Evolutionary conservation across 78 protist species (phyloP).

Genomic region (Tieghemostelium lacteum): DNA sequence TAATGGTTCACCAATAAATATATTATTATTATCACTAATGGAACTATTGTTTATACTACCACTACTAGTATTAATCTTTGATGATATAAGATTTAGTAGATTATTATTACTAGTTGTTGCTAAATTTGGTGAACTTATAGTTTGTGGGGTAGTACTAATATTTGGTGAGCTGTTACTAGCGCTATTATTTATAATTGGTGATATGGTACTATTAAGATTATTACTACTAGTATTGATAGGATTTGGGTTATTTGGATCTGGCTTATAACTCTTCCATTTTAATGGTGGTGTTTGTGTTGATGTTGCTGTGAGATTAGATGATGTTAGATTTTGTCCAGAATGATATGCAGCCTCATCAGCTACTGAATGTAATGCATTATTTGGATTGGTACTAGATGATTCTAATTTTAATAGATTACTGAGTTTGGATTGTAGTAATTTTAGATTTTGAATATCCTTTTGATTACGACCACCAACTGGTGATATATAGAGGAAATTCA

Average conservation of each 20-base stretch:
- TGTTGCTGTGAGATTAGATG: not conserved
- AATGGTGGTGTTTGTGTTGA: not conserved
- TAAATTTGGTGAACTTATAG: not conserved
- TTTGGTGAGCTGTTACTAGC: not conserved
- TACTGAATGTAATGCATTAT: too few species aligned
- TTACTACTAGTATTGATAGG: not conserved
- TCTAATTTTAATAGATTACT: conserved; percentile 20
- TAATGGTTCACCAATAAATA: conserved; percentile 16
- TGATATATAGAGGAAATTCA: not conserved
- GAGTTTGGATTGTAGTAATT: conserved; percentile 34
- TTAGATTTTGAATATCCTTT: conserved; percentile 19
- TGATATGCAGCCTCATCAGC: not conserved
- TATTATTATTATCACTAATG: too few species aligned
- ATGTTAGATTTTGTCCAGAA: not conserved
- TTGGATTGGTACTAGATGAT: not conserved
- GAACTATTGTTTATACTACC: too few species aligned
- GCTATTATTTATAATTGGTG: not conserved
- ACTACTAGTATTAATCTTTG: too few species aligned
- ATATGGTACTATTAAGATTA: not conserved
- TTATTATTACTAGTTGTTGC: not conserved
- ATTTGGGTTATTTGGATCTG: conserved; percentile 14
- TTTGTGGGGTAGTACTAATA: not conserved
- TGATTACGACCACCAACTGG: not conserved
- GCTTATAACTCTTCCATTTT: conserved; percentile 73
- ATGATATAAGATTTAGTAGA: too few species aligned